Base-by-base conservation (phyloP, 345 rosid species). In the Boechera retrofracta region DNA sequence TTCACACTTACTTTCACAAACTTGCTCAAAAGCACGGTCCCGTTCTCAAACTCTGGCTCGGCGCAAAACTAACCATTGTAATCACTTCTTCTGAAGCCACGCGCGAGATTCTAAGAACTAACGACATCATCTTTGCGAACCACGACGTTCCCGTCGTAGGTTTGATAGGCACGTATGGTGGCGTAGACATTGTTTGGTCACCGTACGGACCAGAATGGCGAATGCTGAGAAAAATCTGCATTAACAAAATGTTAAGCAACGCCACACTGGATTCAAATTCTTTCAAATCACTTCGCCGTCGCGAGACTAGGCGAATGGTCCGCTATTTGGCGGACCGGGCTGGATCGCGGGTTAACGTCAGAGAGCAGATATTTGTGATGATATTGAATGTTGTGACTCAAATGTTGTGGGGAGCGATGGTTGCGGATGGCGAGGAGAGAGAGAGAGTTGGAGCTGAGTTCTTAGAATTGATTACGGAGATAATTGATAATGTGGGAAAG, bases 321-420 rank as follows among this genome's bases (percentile, higher is more conserved):
- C 0, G 31, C 31, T 57, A 54, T 26, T 56, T 66, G 16, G 71
- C 56, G 1, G 72, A 42, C 4, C 71, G 45, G 65, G 66, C 78
- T 15, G 83, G 86, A 16, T 75, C 72, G 3, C 29, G 73, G 2
- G 82, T 84, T 39, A 68, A 85, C 55, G 12, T 84, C 0, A 80
- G 86, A n/a, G 84, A 86, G 16, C 16, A 16, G 16, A 16, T 16
- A 16, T 16, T 16, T 16, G 16, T 16, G 16, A 16, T 16, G 16
- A 16, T 16, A 16, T 16, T 16, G 16, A 16, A 16, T 16, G 77
- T 75, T 24, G 9, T 82, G 54, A 83, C 76, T 35, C 74, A 61
- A 33, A 82, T 82, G 86, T 4, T 78, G 62, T 86, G 87, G 87
- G 89, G 89, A 2, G 81, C 69, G 1, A 77, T 79, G 18, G 42